A percentile compares a stretch with the other conserved stretches of the same genome.
Conservation (phyloP, 2,329 filamentous ascomycete species). For the Aquanectria penicillioides region DNA sequence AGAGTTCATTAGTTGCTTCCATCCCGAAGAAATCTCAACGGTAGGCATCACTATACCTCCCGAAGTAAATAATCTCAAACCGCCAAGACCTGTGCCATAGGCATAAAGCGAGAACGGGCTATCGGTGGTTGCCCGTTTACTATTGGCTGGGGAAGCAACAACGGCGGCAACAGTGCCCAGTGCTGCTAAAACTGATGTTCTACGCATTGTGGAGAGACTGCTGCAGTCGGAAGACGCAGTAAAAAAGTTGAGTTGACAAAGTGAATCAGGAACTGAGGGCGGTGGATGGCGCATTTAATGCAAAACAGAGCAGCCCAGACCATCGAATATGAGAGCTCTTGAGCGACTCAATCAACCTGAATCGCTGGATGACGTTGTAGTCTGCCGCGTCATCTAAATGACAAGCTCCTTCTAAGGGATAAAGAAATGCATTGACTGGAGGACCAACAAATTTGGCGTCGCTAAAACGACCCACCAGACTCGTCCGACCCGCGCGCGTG, state of each 20-base stretch:
- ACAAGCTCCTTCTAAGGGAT: too few species aligned
- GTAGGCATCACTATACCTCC: neutral
- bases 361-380: too few species aligned
- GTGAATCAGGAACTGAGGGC: too few species aligned
- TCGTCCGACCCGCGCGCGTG: too few species aligned
- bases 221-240: neutral
- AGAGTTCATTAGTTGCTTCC: neutral
- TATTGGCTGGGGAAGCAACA: neutral
- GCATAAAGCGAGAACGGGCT: slow-evolving; percentile 7
- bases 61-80: slow-evolving; percentile 1
- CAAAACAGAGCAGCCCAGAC: too few species aligned
- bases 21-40: neutral
- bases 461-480: too few species aligned
- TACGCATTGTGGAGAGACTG: neutral
- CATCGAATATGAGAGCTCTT: too few species aligned
- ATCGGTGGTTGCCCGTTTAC: neutral
- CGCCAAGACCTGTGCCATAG: slow-evolving; percentile 3
- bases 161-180: neutral
- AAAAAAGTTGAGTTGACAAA: too few species aligned
- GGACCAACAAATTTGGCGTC: too few species aligned
- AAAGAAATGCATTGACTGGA: too few species aligned
- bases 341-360: too few species aligned
- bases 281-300: neutral
- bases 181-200: neutral
- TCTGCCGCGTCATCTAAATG: too few species aligned